Base-by-base conservation (phyloP, 352 stramenopile genomes). In the Phytophthora uliginosa region DNA sequence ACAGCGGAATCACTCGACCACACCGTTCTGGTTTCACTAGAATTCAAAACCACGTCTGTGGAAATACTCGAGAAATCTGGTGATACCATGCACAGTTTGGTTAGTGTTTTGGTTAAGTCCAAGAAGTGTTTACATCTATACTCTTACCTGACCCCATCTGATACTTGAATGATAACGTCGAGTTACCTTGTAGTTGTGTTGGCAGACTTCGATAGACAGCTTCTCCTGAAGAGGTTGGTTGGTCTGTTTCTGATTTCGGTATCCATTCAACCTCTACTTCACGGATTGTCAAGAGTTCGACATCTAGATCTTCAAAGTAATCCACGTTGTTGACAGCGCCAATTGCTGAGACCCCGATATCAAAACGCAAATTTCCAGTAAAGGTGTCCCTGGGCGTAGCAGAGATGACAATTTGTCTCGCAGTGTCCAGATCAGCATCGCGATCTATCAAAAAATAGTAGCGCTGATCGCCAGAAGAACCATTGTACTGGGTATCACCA, bases 11-110 rank as follows among this genome's bases (percentile, higher is more conserved):
- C 63, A n/a, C 72, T 87, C 2, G 78, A 78, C 84, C 84, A 92
- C 24, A 87, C 17, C 1, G 20, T 26, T 48, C 48, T 58, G 22
- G 20, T 55, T 3, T 59, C 31, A 2, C 52, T 80, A 6, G 52
- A 56, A 59, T 89, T 82, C 3, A 88, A 51, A 4, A 88, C 15
- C 4, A 84, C 63, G 4, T 85, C 74, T 1, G 61, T 69, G 10
- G 59, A 72, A 12, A 92, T 56, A 31, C 48, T 60, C 15, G 82
- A 86, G 22, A 85, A 84, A 2, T 65, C 84, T 90, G 34, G 18
- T 9, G 9, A 54, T 33, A 63, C 22, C 17, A 58, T 17, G 10
- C 13, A 54, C 26, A 31, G 2, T 31, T 20, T 3, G 9, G 10
- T 53, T 53, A 53, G 47, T 53, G 47, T 7, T 9, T 48, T 22